Conservation (phyloP, 352 stramenopile genomes). For the Thalassiosira mediterranea region DNA sequence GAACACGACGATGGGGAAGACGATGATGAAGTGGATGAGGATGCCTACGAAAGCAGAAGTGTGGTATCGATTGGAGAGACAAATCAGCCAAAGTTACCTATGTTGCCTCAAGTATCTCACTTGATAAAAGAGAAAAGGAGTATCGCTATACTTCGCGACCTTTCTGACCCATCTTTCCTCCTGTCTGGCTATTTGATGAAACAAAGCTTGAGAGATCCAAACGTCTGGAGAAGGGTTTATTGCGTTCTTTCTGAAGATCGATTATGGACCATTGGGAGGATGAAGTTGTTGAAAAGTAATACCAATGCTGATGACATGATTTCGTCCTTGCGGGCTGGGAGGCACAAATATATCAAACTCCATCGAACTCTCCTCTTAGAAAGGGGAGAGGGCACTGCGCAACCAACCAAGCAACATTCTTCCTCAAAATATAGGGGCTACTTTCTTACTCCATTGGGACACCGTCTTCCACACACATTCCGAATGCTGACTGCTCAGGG, state of each 20-base stretch:
- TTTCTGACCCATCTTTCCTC: constrained; percentile 42
- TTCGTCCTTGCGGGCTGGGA: constrained; percentile 32
- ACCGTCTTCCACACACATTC: constrained; percentile 61
- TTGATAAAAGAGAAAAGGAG: constrained; percentile 39
- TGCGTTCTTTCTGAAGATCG: constrained; percentile 77
- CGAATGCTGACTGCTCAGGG: constrained; percentile 55
- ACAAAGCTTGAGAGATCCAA: constrained; percentile 63
- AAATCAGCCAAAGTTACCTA: not conserved
- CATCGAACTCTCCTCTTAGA: constrained; percentile 65
- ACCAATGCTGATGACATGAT: constrained; percentile 11
- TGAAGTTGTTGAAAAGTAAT: constrained; percentile 37
- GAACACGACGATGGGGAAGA: constrained; percentile 51
- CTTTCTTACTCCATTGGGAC: constrained; percentile 34
- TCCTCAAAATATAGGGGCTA: too few relatives aligned
- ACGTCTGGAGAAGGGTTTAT: constrained; percentile 76
- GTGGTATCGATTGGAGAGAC: constrained; percentile 29
- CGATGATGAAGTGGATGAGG: constrained; percentile 20
- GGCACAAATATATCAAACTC: constrained; percentile 61
- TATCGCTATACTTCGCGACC: constrained; percentile 40
- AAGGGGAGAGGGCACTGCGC: constrained; percentile 27
- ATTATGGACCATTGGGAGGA: constrained; percentile 69
- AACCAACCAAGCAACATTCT: too few relatives aligned
- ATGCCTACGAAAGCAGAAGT: too few relatives aligned
- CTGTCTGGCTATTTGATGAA: constrained; percentile 75
- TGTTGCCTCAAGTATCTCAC: constrained; percentile 9